phyloP scores from a whole-genome alignment of 2,329 filamentous ascomycete species.

The Xylogone sp. region DNA sequence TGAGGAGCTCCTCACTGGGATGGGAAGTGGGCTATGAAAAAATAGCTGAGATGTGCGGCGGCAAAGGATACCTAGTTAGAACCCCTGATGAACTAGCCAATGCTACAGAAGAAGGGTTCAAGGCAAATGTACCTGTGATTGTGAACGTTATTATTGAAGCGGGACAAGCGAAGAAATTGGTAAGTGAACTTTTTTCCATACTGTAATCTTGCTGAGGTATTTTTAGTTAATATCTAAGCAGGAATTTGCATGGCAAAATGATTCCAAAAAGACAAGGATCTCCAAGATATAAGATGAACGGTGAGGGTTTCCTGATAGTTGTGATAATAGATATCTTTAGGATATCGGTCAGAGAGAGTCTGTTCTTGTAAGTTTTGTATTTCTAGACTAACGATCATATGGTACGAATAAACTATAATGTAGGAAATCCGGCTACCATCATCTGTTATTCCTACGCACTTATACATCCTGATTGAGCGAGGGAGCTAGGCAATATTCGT shows the following conservation, averaged over 20 bases:
- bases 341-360: background rate
- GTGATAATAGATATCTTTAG: background rate
- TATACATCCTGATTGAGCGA: too few relatives aligned
- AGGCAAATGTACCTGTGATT: slow-evolving; percentile 42
- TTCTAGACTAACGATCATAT: too few relatives aligned
- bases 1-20: slow-evolving; percentile 46
- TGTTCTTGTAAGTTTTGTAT: background rate
- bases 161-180: slow-evolving; percentile 38
- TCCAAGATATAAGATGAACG: background rate
- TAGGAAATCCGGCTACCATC: too few relatives aligned
- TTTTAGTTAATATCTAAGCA: slow-evolving; percentile 8
- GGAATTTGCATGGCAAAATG: slow-evolving; percentile 29
- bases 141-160: slow-evolving; percentile 54
- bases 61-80: slow-evolving; percentile 46
- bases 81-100: slow-evolving; percentile 46
- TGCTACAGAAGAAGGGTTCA: slow-evolving; percentile 48
- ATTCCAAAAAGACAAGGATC: slow-evolving; percentile 22
- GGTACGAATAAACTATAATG: too few relatives aligned
- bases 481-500: too few relatives aligned
- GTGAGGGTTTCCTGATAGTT: background rate
- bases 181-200: slow-evolving; percentile 11
- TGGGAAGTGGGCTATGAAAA: slow-evolving; percentile 54
- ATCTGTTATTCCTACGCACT: too few relatives aligned
- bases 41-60: slow-evolving; percentile 50
- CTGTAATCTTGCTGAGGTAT: background rate